Evolutionary conservation across 2,329 filamentous ascomycete species (phyloP).

Genomic region (Aureobasidium namibiae): DNA sequence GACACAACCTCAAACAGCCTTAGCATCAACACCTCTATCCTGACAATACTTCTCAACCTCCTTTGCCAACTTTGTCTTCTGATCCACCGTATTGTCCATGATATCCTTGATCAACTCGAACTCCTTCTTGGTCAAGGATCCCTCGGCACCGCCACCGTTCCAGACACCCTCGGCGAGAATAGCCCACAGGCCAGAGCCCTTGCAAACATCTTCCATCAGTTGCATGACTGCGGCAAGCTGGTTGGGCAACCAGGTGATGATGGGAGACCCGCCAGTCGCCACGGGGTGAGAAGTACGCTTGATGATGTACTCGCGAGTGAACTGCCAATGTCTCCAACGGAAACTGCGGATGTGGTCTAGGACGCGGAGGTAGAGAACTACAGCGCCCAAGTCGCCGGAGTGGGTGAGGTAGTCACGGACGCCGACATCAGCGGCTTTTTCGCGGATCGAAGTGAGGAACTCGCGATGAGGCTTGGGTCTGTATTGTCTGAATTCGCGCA

Average conservation of each 20-base stretch:
- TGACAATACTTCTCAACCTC: conserved; percentile 16
- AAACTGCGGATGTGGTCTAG: conserved; percentile 74
- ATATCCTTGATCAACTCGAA: conserved; percentile 28
- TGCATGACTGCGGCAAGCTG: conserved; percentile 67
- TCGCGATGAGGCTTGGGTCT: conserved; percentile 80
- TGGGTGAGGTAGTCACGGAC: conserved; percentile 48
- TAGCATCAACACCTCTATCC: conserved; percentile 13
- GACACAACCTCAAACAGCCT: not conserved
- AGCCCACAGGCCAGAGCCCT: conserved; percentile 36
- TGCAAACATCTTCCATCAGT: conserved; percentile 57
- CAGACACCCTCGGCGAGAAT: conserved; percentile 35
- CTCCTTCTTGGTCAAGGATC: conserved; percentile 14
- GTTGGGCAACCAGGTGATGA: conserved; percentile 78
- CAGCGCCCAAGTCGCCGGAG: conserved; percentile 16
- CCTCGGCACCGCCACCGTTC: conserved; percentile 9
- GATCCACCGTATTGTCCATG: conserved; percentile 26
- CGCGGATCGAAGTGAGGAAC: conserved; percentile 66
- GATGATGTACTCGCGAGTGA: conserved; percentile 75
- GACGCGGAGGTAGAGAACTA: conserved; percentile 35
- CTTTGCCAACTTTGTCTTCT: conserved; percentile 14
- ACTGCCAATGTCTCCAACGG: conserved; percentile 78
- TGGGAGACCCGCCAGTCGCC: conserved; percentile 72
- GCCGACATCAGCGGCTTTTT: conserved; percentile 42
- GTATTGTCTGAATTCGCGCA: conserved; percentile 83
- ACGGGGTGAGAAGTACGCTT: conserved; percentile 69